Conservation (phyloP, 805 yeast genomes). For the Candida sphagnicola region DNA sequence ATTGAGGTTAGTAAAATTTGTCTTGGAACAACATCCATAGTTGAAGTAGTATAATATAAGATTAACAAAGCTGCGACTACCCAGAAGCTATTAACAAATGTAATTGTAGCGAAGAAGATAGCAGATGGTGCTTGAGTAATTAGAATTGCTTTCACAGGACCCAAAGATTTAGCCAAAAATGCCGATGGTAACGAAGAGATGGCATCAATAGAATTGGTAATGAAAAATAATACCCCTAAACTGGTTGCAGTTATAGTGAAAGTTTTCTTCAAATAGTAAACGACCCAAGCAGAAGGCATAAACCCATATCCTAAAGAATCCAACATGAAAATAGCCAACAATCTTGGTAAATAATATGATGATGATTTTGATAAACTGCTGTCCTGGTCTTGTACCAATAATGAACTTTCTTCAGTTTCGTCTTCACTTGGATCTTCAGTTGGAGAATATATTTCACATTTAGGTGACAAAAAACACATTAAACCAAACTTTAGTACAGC, state of each 20-base stretch:
- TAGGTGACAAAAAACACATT: slow-evolving; percentile 47
- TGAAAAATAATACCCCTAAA: slow-evolving; percentile 66
- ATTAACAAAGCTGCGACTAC: slow-evolving; percentile 53
- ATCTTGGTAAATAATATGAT: slow-evolving; percentile 38
- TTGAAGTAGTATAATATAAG: slow-evolving; percentile 56
- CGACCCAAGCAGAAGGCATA: slow-evolving; percentile 86
- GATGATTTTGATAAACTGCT: slow-evolving; percentile 39
- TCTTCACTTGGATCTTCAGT: slow-evolving; percentile 8
- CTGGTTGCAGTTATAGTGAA: slow-evolving; percentile 53
- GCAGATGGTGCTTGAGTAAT: slow-evolving; percentile 78
- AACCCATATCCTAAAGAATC: slow-evolving; percentile 89
- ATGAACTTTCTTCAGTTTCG: slow-evolving; percentile 4
- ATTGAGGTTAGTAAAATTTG: slow-evolving; percentile 73
- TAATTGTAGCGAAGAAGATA: slow-evolving; percentile 46
- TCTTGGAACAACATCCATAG: slow-evolving; percentile 92
- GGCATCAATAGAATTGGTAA: slow-evolving; percentile 59
- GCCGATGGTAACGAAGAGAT: slow-evolving; percentile 78
- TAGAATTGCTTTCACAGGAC: slow-evolving; percentile 76
- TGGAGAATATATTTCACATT: slow-evolving; percentile 44
- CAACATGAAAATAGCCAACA: slow-evolving; percentile 64
- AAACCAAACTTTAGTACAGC: slow-evolving; percentile 50
- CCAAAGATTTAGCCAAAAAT: slow-evolving; percentile 56
- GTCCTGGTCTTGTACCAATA: slow-evolving; percentile 6
- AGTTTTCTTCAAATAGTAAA: slow-evolving; percentile 65
- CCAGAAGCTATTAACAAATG: slow-evolving; percentile 16